Percentiles rank a stretch among this genome's conserved stretches.
Conservation (phyloP, 331 rosid genomes). For the Telfairia occidentalis region DNA sequence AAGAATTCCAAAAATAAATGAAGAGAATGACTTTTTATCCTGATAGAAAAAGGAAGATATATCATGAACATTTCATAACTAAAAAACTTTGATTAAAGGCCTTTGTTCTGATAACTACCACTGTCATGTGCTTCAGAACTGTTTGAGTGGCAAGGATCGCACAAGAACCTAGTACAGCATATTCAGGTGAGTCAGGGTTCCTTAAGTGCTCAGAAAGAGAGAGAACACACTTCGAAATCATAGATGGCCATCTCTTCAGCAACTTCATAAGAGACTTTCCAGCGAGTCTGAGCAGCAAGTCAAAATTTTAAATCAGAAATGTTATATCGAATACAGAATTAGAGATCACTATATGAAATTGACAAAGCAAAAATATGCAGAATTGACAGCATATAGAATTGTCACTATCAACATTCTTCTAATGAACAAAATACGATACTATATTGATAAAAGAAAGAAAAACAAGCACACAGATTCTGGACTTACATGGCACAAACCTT, state of each 20-base stretch:
- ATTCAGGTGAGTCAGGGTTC: constrained; percentile 57
- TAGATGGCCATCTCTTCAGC: constrained; percentile 90
- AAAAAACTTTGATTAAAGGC: constrained; percentile 17
- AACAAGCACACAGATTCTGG: too few species aligned
- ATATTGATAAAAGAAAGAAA: not conserved
- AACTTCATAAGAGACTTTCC: constrained; percentile 82
- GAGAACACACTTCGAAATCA: constrained; percentile 85
- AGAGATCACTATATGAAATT: not conserved
- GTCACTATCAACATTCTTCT: not conserved
- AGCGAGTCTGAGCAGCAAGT: constrained; percentile 57
- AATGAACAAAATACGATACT: not conserved
- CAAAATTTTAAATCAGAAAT: constrained; percentile 18
- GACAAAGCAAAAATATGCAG: not conserved
- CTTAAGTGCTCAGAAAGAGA: constrained; percentile 52
- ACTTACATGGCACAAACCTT: too few species aligned
- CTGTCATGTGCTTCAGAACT: constrained; percentile 86
- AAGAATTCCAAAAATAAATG: constrained; percentile 75
- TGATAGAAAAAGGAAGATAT: constrained; percentile 32
- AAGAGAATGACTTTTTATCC: constrained; percentile 73
- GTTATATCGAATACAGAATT: not conserved
- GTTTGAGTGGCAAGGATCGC: constrained; percentile 82
- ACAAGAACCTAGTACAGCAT: constrained; percentile 86
- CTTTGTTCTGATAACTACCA: constrained; percentile 35
- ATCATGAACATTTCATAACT: constrained; percentile 15
- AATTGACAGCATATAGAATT: not conserved